Percentiles rank a stretch among this genome's conserved stretches.
Evolutionary conservation across 2,329 filamentous ascomycete species (phyloP).

Genomic region (Monilinia fructigena): DNA sequence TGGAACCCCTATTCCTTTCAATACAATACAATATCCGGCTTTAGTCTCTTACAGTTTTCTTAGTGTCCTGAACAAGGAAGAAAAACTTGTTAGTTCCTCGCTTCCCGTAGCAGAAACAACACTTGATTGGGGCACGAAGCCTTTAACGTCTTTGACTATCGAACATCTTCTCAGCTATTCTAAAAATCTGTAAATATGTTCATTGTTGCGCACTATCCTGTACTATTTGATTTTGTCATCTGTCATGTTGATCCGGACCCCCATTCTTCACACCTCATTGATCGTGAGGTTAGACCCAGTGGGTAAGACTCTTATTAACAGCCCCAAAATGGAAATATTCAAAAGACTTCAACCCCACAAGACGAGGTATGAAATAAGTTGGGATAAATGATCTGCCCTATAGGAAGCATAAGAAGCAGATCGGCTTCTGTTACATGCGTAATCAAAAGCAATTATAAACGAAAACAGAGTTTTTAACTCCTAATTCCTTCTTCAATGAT

Average conservation of each 20-base stretch:
- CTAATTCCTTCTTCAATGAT: not conserved
- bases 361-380: not conserved
- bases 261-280: conserved; percentile 3
- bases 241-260: conserved; percentile 12
- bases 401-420: not conserved
- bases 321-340: not conserved
- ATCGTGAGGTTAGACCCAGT: conserved; percentile 11
- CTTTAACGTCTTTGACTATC: conserved; percentile 2
- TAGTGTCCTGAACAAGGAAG: not conserved
- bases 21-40: not conserved
- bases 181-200: conserved; percentile 6
- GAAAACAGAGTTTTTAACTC: not conserved
- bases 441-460: not conserved
- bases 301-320: conserved; percentile 10
- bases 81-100: not conserved
- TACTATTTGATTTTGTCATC: not conserved
- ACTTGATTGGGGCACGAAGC: conserved; percentile 2
- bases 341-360: conserved; percentile 1
- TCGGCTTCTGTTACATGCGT: conserved; percentile 3
- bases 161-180: conserved; percentile 7
- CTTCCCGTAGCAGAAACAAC: not conserved
- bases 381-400: conserved; percentile 4
- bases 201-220: not conserved
- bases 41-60: not conserved
- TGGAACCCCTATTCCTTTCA: not conserved